These are phyloP conservation scores for Phytophthora sojae DNA, from an alignment of 352 stramenopile genomes.

Conservation along the genomic window DNA sequence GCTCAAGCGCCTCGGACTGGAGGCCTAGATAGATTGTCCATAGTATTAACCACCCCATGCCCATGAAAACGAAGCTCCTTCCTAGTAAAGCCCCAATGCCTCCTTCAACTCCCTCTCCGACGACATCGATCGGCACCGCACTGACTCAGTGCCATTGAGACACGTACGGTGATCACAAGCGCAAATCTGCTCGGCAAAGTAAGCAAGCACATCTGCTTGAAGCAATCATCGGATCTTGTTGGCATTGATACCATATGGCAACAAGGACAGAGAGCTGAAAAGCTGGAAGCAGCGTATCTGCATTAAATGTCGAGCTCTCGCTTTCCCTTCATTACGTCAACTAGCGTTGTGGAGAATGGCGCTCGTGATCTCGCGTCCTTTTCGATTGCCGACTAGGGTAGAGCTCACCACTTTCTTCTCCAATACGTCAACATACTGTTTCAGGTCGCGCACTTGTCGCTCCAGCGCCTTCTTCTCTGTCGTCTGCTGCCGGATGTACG, in stretches of 20 bases:
- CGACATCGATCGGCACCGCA: not conserved
- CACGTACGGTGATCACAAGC: not conserved
- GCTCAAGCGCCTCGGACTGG: conserved; percentile 37
- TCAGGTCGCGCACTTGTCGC: conserved; percentile 24
- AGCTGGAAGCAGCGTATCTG: no score
- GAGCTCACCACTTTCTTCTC: conserved; percentile 38
- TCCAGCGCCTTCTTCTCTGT: conserved; percentile 37
- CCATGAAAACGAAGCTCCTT: not conserved
- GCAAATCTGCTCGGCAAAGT: not conserved
- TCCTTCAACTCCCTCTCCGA: not conserved
- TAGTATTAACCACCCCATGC: conserved; percentile 3
- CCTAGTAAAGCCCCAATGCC: not conserved
- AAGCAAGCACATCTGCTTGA: not conserved
- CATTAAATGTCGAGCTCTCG: no score
- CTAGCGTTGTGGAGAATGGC: not conserved
- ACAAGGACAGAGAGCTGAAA: no score
- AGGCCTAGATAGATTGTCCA: conserved; percentile 18
- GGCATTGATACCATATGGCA: no score
- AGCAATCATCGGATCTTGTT: not conserved
- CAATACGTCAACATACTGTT: conserved; percentile 36
- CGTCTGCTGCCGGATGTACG: conserved; percentile 33
- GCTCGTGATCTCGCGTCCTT: not conserved
- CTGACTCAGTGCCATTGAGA: not conserved
- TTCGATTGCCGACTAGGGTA: not conserved
- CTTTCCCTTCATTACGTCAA: not conserved